phyloP scores from a whole-genome alignment of 2,329 filamentous ascomycete genomes.

The Alternaria brassicicola region DNA sequence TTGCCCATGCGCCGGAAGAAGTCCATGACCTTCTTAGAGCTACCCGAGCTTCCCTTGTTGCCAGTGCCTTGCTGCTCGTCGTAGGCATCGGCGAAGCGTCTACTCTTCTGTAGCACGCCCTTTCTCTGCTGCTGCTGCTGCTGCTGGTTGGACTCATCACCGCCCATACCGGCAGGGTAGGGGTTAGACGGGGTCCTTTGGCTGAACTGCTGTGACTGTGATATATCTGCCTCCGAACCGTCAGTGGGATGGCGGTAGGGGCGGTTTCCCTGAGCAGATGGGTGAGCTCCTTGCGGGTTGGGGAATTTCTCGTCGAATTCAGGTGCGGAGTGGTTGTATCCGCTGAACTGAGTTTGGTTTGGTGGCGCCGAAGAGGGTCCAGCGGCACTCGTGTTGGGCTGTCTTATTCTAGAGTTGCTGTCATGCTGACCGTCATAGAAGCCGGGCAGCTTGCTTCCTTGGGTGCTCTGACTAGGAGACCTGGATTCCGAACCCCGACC shows the following conservation, averaged over 20 bases:
- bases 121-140: conserved; percentile 35
- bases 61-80: conserved; percentile 59
- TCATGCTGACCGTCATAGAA: conserved; percentile 52
- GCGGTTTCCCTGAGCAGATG: conserved; percentile 27
- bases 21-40: conserved; percentile 93
- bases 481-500: conserved; percentile 50
- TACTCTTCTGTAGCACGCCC: conserved; percentile 80
- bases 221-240: conserved; percentile 46
- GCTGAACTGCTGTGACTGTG: conserved; percentile 28
- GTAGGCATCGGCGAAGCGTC: conserved; percentile 86
- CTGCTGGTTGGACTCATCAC: conserved; percentile 27
- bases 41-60: conserved; percentile 61
- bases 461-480: conserved; percentile 55
- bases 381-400: conserved; percentile 21
- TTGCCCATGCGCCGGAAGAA: conserved; percentile 90
- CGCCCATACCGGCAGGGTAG: conserved; percentile 51
- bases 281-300: conserved; percentile 41
- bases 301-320: conserved; percentile 48
- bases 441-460: conserved; percentile 51
- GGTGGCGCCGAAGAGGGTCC: conserved; percentile 45
- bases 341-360: conserved; percentile 46
- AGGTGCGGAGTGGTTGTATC: conserved; percentile 24
- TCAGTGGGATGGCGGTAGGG: conserved; percentile 40
- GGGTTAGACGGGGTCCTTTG: conserved; percentile 26
- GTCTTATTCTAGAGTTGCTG: conserved; percentile 33